Evolutionary conservation across 371 early-diverging fungal species (phyloP).

Genomic region (Capillidium heterosporum): DNA sequence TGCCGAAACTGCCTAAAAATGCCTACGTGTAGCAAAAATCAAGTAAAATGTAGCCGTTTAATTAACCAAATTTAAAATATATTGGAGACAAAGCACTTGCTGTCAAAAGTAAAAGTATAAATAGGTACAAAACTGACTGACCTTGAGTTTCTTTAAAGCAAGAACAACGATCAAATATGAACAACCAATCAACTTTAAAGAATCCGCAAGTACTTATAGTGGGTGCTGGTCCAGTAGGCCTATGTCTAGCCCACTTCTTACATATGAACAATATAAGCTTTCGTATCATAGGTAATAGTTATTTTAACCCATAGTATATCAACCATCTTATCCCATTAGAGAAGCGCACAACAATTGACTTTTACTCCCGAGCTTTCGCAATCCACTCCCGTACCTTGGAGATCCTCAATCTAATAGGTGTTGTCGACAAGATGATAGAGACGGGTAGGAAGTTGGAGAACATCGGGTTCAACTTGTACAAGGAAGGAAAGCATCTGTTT

Average conservation of each 20-base stretch:
- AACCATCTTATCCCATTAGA: background rate
- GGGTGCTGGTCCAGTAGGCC: conserved; percentile 15
- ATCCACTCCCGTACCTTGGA: conserved; percentile 2
- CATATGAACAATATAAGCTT: background rate
- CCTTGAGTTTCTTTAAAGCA: no score
- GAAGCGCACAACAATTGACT: background rate
- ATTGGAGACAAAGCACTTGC: no score
- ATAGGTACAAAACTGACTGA: no score
- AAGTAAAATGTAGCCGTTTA: no score
- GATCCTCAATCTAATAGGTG: background rate
- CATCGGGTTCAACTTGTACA: no score
- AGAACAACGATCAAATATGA: background rate
- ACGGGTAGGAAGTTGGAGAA: conserved; percentile 1
- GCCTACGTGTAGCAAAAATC: no score
- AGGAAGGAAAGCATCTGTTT: background rate
- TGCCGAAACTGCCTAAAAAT: no score
- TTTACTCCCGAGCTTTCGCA: background rate
- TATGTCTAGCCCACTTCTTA: conserved; percentile 11
- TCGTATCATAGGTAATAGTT: background rate
- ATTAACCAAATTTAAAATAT: no score
- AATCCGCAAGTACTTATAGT: conserved; percentile 10
- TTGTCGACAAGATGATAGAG: background rate
- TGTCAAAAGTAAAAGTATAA: no score
- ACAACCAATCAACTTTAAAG: conserved; percentile 7
- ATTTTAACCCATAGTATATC: background rate